Conservation (phyloP, 257 asterid species). For the Solanum virginianum region DNA sequence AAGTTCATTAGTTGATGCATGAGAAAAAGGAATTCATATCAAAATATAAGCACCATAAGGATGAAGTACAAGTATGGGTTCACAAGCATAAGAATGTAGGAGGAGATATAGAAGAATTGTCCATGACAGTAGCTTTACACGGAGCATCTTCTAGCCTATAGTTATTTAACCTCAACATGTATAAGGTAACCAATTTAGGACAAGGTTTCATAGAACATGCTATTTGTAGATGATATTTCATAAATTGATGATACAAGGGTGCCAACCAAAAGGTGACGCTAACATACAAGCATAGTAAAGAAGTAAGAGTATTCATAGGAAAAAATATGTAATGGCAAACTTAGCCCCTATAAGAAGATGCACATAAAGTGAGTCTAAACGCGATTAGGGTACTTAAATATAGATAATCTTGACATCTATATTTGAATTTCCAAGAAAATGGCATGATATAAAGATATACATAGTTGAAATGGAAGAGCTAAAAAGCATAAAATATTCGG, state of each 20-base stretch:
- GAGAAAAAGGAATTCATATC: background rate
- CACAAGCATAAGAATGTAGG: background rate
- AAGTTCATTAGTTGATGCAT: background rate
- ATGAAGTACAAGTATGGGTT: background rate
- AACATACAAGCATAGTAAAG: background rate
- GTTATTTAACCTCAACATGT: background rate
- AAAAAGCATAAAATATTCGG: background rate
- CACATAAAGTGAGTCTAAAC: background rate
- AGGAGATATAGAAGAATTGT: background rate
- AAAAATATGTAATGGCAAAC: background rate
- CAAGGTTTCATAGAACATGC: background rate
- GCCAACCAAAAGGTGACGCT: background rate
- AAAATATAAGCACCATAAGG: background rate
- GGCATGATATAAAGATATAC: background rate
- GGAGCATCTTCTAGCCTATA: background rate
- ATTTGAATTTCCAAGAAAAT: background rate
- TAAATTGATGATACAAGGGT: background rate
- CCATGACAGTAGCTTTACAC: background rate
- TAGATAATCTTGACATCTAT: background rate
- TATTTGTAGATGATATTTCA: background rate
- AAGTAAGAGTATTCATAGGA: background rate
- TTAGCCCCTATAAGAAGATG: background rate
- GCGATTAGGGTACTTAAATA: background rate
- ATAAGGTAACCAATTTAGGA: background rate
- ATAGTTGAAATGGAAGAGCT: background rate